Evolutionary conservation across 179 eudicot genomes (phyloP), one percentile per base, ranked within the genome.

Genomic region (Spergularia azorica): DNA sequence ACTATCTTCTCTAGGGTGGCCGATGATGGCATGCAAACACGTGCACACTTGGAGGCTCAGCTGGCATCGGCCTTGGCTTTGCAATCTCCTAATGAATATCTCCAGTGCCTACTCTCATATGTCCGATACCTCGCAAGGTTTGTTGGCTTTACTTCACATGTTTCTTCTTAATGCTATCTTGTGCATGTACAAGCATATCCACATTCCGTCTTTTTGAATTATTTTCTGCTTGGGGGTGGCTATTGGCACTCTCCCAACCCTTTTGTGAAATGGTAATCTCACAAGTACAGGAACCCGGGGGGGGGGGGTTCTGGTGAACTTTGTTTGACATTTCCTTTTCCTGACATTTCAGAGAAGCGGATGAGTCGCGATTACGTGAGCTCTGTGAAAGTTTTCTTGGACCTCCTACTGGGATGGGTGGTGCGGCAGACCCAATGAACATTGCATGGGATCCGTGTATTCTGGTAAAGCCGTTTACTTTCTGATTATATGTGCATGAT

Each of bases 11-110:
- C 46, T 85, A 95, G 99, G 85, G 91, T 89, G 77, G 92, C 97
- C 63, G 99, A 95, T 82, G 97, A 95, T 85, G 99, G 97, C 39
- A 80, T 93, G 86, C 97, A 95, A 85, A 95, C 99, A 65, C 97
- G 99, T 73, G 95, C 99, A 74, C 97, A 95, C 79, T 88, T 93
- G 87, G 99, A 95, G 84, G 71, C 93, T 56, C 97, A 91, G 82
- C 62, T 95, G 79, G 99, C 95, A 70, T 93, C 99, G 17, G 88
- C 99, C 20, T 73, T 93, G 82, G 91, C 99, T 56, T 80, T 95
- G 89, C 86, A 89, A 84, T 95, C 99, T 57, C 86, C 99, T 15
- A 88, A 72, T 56, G 99, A 95, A 78, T 95, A 95, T 82, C 94
- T 92, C 39, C 99, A 95, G 68, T 93, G 95, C 73, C 97, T 95